Evolutionary conservation across 768 basidiomycete genomes (phyloP).

Genomic region (Tricholoma matsutake): DNA sequence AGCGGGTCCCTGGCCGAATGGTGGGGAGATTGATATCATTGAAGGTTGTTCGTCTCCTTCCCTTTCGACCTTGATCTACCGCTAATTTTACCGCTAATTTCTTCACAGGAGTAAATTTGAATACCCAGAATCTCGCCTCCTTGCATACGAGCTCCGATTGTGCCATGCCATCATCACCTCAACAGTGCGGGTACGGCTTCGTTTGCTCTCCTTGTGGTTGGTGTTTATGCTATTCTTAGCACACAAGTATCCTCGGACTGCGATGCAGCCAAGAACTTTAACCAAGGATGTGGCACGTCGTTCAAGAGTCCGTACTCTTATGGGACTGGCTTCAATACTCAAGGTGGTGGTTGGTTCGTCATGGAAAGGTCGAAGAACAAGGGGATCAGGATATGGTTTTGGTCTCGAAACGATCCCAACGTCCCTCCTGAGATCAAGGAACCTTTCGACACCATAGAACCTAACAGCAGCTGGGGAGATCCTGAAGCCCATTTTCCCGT

Average conservation of each 20-base stretch:
- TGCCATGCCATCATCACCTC: conserved; percentile 36
- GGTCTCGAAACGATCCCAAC: conserved; percentile 42
- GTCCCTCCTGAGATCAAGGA: conserved; percentile 42
- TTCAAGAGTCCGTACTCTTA: conserved; percentile 39
- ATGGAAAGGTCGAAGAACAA: conserved; percentile 37
- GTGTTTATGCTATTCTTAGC: conserved; percentile 24
- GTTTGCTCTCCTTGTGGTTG: background rate
- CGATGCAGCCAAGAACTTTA: conserved; percentile 47
- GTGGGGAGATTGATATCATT: conserved; percentile 62
- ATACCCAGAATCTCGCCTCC: conserved; percentile 44
- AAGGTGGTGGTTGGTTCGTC: conserved; percentile 61
- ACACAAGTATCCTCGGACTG: conserved; percentile 42
- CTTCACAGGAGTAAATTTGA: conserved; percentile 46
- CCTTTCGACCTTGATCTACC: background rate
- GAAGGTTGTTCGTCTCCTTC: conserved; percentile 37
- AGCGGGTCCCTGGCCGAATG: conserved; percentile 53
- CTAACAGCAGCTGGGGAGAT: conserved; percentile 35
- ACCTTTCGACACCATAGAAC: conserved; percentile 13
- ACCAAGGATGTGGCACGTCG: conserved; percentile 59
- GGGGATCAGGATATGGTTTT: conserved; percentile 63
- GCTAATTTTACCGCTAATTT: background rate
- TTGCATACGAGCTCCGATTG: conserved; percentile 54
- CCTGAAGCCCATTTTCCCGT: conserved; percentile 50
- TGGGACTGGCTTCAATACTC: conserved; percentile 45
- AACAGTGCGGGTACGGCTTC: conserved; percentile 45